Percentiles rank a stretch among this genome's conserved stretches.
Evolutionary conservation across 495 filamentous ascomycete genomes (phyloP).

Genomic region (Xylaria nigripes): DNA sequence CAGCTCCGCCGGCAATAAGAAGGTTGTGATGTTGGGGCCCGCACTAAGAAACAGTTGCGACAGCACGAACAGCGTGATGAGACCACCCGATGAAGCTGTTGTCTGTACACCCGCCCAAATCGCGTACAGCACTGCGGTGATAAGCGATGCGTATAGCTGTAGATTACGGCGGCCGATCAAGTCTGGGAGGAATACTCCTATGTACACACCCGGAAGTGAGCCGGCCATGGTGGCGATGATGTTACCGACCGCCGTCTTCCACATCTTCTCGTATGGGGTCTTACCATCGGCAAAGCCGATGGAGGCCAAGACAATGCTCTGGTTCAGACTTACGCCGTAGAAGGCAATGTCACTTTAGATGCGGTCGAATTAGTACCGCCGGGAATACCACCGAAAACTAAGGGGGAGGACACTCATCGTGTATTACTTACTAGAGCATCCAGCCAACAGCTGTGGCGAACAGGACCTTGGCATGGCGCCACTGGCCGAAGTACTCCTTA

Average conservation of each 20-base stretch:
- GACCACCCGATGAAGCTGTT: constrained; percentile 43
- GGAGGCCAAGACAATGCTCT: constrained; percentile 54
- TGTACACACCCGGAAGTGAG: constrained; percentile 72
- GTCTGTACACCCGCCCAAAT: constrained; percentile 68
- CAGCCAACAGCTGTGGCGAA: no score
- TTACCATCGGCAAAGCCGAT: constrained; percentile 57
- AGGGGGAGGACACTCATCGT: no score
- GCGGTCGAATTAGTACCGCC: no score
- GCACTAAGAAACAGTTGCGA: constrained; percentile 80
- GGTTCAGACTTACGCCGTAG: constrained; percentile 71
- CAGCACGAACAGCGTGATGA: constrained; percentile 56
- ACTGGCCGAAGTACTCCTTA: no score
- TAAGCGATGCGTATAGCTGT: constrained; percentile 64
- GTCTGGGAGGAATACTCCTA: constrained; percentile 61
- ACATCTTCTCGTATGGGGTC: constrained; percentile 55
- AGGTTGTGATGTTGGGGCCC: constrained; percentile 81
- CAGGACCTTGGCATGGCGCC: no score
- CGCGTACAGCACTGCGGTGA: constrained; percentile 66
- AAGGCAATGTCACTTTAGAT: constrained; percentile 15
- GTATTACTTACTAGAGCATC: no score
- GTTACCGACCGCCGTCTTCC: constrained; percentile 65
- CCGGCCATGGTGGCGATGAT: constrained; percentile 67
- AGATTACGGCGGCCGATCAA: constrained; percentile 71
- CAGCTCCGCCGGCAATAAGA: constrained; percentile 84
- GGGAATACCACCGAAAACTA: no score